Conservation (phyloP, 495 filamentous ascomycete species). For the Podospora appendiculata region DNA sequence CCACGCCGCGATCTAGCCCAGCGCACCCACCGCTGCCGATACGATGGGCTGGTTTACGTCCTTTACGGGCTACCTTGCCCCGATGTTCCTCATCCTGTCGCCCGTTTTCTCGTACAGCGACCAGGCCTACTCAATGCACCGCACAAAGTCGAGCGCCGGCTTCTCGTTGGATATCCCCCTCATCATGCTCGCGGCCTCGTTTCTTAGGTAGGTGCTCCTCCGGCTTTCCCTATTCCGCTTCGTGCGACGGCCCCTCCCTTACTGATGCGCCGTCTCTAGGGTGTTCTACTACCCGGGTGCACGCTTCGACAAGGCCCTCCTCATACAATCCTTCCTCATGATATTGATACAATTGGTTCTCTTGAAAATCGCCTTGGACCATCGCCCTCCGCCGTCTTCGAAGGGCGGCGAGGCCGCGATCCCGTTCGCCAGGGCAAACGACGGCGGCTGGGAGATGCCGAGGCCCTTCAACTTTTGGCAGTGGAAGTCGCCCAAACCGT, state of each 20-base stretch:
- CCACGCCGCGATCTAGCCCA: background rate
- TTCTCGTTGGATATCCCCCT: constrained; percentile 86
- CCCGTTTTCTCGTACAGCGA: constrained; percentile 84
- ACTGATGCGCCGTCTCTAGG: constrained; percentile 29
- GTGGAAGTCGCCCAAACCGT: constrained; percentile 77
- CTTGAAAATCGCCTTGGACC: constrained; percentile 82
- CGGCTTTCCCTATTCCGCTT: background rate
- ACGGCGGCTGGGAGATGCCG: constrained; percentile 39
- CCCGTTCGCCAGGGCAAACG: constrained; percentile 49
- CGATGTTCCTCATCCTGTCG: constrained; percentile 63
- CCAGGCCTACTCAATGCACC: constrained; percentile 86
- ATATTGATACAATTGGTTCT: constrained; percentile 72
- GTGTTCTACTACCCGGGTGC: constrained; percentile 94
- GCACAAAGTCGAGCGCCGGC: constrained; percentile 70
- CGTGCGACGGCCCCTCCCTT: too few species aligned
- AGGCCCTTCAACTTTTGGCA: constrained; percentile 93
- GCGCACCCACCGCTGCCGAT: background rate
- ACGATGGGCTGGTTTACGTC: constrained; percentile 35
- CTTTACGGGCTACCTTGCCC: constrained; percentile 43
- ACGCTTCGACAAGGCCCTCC: constrained; percentile 68
- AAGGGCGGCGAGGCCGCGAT: constrained; percentile 48
- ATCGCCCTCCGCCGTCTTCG: constrained; percentile 60
- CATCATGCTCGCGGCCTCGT: constrained; percentile 94
- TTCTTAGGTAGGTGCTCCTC: constrained; percentile 61
- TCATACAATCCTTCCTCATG: constrained; percentile 84